Evolutionary conservation across 2,329 filamentous ascomycete species (phyloP).

Genomic region (Neurospora sp.): DNA sequence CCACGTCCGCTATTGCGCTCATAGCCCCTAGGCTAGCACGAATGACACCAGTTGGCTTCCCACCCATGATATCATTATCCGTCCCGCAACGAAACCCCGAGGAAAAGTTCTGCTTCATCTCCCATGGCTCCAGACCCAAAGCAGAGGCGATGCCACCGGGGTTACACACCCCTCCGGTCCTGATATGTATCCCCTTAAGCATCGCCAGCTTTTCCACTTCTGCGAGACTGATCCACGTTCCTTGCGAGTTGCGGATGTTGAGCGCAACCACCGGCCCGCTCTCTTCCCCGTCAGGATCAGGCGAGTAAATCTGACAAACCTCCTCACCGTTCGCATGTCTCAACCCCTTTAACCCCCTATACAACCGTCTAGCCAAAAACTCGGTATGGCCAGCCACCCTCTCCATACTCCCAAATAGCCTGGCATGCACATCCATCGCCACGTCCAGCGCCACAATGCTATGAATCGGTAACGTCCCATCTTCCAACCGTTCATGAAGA

Average conservation of each 20-base stretch:
- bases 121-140: constrained; percentile 66
- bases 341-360: constrained; percentile 47
- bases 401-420: constrained; percentile 60
- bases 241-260: constrained; percentile 61
- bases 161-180: constrained; percentile 86
- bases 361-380: constrained; percentile 51
- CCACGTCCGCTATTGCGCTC: constrained; percentile 69
- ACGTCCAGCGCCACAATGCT: constrained; percentile 74
- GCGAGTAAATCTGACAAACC: constrained; percentile 59
- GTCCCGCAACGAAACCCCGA: constrained; percentile 76
- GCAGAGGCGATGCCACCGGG: constrained; percentile 73
- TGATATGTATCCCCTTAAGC: constrained; percentile 70
- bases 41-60: constrained; percentile 81
- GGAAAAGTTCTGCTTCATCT: constrained; percentile 78
- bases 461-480: constrained; percentile 86
- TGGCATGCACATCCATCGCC: constrained; percentile 59
- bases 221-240: constrained; percentile 67
- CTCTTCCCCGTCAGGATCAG: constrained; percentile 19
- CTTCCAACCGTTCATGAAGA: constrained; percentile 76
- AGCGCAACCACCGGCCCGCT: constrained; percentile 71
- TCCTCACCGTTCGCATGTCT: constrained; percentile 57
- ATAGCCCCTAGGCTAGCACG: constrained; percentile 83
- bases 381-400: constrained; percentile 62
- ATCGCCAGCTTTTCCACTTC: constrained; percentile 83
- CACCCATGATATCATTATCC: constrained; percentile 70